Percentiles rank a stretch among this genome's conserved stretches.
These are phyloP conservation scores for Deinandra increscens DNA, from an alignment of 129 eudicot species.

Conservation along the genomic window DNA sequence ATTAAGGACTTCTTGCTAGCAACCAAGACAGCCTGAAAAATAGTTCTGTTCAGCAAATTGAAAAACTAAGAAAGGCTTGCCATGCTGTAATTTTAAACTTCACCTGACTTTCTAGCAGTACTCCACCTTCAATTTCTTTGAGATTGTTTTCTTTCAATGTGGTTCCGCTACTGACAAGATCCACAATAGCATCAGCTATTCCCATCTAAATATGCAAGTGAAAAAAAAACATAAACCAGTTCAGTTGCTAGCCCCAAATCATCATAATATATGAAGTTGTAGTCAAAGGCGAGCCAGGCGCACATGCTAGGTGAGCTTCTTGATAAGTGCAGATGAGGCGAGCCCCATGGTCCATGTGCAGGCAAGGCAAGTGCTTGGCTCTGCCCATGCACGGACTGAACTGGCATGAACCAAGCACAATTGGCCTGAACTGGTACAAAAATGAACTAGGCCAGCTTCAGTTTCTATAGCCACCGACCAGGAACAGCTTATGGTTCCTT, in stretches of 20 bases:
- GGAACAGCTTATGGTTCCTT: no score
- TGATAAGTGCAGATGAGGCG: no score
- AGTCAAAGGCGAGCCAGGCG: no score
- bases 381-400: no score
- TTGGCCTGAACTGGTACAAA: no score
- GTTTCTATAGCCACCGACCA: no score
- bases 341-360: no score
- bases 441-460: no score
- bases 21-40: slow-evolving; percentile 79
- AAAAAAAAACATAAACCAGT: slow-evolving; percentile 8
- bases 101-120: slow-evolving; percentile 87
- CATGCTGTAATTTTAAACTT: slow-evolving; percentile 3
- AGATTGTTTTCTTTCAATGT: slow-evolving; percentile 87
- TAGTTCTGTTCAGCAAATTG: slow-evolving; percentile 1
- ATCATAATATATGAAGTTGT: slow-evolving; percentile 7
- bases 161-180: slow-evolving; percentile 96
- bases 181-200: slow-evolving; percentile 96
- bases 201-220: slow-evolving; percentile 63
- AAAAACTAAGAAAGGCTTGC: not conserved
- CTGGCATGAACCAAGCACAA: no score
- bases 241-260: not conserved
- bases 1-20: slow-evolving; percentile 84
- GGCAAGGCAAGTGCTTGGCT: no score
- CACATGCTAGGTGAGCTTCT: no score
- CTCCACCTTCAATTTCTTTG: slow-evolving; percentile 92